A percentile compares a stretch with the other conserved stretches of the same genome.
These are phyloP conservation scores for Forsythia viridissima DNA, from an alignment of 257 asterid genomes.

Conservation along the genomic window DNA sequence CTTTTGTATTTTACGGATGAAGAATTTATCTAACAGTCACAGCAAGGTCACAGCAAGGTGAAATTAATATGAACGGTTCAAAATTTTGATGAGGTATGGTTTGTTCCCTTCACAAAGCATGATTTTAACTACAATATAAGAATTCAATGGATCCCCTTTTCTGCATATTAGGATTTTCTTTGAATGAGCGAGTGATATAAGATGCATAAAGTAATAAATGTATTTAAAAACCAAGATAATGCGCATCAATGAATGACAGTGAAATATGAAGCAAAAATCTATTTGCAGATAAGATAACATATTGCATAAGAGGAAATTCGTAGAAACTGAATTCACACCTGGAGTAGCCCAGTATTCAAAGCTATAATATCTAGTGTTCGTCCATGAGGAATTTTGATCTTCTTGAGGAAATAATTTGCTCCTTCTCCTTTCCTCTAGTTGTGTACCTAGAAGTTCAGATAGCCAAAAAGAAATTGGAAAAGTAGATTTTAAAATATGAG, in stretches of 20 bases:
- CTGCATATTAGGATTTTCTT: too few species aligned
- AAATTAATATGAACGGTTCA: background rate
- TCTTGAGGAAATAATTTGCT: conserved; percentile 36
- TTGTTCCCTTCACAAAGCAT: background rate
- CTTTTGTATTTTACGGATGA: background rate
- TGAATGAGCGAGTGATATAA: too few species aligned
- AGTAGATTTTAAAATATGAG: conserved; percentile 10
- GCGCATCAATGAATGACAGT: background rate
- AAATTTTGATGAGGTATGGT: background rate
- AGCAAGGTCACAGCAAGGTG: too few species aligned
- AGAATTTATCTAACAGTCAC: background rate
- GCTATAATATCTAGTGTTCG: conserved; percentile 50
- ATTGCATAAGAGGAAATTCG: background rate
- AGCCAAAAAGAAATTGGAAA: conserved; percentile 20
- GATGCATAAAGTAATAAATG: too few species aligned
- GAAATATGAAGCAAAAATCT: background rate
- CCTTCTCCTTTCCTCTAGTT: conserved; percentile 39
- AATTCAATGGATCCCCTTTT: too few species aligned
- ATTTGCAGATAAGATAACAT: background rate
- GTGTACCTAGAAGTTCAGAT: conserved; percentile 49
- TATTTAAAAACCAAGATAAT: too few species aligned
- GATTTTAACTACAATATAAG: background rate
- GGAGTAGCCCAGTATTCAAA: conserved; percentile 49
- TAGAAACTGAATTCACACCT: conserved; percentile 38
- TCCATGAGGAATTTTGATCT: conserved; percentile 36